Evolutionary conservation across 495 filamentous ascomycete genomes (phyloP), one percentile per base, ranked within the genome.

Genomic region (Sporormia fimetaria): DNA sequence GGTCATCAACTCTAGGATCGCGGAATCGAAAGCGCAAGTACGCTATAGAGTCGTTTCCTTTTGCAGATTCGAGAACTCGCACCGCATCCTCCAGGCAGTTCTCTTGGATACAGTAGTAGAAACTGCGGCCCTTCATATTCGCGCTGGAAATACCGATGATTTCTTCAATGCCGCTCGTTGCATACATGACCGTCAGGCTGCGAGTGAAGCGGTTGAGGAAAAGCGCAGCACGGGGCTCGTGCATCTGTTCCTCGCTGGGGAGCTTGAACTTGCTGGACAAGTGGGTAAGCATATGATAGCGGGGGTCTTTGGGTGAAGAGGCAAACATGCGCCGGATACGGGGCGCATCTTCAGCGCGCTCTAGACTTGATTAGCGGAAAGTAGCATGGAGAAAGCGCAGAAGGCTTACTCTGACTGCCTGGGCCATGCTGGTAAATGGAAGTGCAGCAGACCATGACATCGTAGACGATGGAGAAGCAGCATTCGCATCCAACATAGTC

Each of bases 21-120:
- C 81, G 71, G 57, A 78, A 87, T 70, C 75, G 83, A 55, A 94
- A 94, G n/a, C 86, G 80, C 36, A 94, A 67, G 51, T 94, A 94
- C 10, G 86, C 85, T 50, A 94, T 92, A 9, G 86, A 92, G 49
- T 92, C 84, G 51, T 94, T 92, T n/a, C 76, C 78, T 56, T 94
- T 92, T 5, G 86, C 86, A 49, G 77, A 78, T 56, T 92, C 84
- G 29, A 94, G 60, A 49, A 78, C 85, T 42, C 74, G 70, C 9
- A 87, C 72, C 10, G 83, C 84, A 49, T 87, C 80, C 10, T 68
- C 63, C 16, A 87, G 60, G 48, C 82, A 87, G 40, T 82, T 78
- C 47, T 80, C 74, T 32, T 80, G 70, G 18, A 87, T 88, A 49
- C 80, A 85, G 44, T 81, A 79, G 53, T 87, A 87, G 49, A 88